Conservation (phyloP, 768 basidiomycete species). For the Mrakia blollopis region DNA sequence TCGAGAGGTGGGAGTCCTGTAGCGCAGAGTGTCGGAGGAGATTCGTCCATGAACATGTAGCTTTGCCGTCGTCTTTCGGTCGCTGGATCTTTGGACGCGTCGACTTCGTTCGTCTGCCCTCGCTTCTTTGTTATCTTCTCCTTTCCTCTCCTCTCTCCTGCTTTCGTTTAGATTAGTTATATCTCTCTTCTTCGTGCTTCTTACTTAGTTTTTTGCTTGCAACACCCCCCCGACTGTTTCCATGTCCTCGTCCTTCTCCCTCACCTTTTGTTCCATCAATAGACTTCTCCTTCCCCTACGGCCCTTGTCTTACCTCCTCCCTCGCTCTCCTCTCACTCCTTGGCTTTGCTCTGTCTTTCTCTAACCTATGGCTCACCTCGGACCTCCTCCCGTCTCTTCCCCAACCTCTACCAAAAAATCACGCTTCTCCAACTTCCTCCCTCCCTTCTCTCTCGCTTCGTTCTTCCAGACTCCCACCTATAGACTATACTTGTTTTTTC, state of each 20-base stretch:
- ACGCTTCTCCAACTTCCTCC: neutral
- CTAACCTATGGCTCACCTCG: too few species aligned
- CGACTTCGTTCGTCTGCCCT: neutral
- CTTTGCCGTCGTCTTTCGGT: neutral
- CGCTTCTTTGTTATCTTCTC: neutral
- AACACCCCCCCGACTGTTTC: neutral
- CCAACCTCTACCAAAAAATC: too few species aligned
- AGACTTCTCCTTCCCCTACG: neutral
- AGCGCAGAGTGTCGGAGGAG: neutral
- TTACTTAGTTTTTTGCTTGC: neutral
- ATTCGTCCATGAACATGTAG: slow-evolving; percentile 6
- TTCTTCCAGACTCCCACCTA: too few species aligned
- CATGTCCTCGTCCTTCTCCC: neutral
- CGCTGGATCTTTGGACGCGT: neutral
- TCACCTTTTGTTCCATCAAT: neutral
- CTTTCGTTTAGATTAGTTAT: neutral
- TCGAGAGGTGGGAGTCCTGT: slow-evolving; percentile 10
- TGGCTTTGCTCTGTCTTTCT: too few species aligned
- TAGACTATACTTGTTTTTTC: too few species aligned
- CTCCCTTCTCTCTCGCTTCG: neutral
- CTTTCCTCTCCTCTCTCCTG: neutral
- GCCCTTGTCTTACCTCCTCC: too few species aligned
- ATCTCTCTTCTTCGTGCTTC: neutral
- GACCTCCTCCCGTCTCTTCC: too few species aligned
- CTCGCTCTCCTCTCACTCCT: neutral